phyloP scores from a whole-genome alignment of 2,329 filamentous ascomycete species.

The Fusarium sp. region DNA sequence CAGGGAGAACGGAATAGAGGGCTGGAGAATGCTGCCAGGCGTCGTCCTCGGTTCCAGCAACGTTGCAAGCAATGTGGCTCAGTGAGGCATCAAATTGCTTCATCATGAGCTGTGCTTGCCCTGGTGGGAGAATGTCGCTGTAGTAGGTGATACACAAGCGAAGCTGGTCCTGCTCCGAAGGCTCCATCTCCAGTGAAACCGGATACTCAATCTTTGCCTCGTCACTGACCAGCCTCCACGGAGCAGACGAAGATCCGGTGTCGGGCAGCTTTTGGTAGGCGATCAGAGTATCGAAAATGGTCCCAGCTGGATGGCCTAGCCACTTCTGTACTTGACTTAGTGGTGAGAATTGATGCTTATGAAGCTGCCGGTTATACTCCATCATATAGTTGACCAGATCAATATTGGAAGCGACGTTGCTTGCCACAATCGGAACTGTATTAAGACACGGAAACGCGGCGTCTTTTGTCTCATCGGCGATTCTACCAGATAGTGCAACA shows the following conservation, averaged over 20 bases:
- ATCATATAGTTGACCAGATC: slow-evolving; percentile 71
- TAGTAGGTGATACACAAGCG: slow-evolving; percentile 73
- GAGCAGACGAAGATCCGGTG: slow-evolving; percentile 33
- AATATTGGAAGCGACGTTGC: slow-evolving; percentile 61
- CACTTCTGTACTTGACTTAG: slow-evolving; percentile 77
- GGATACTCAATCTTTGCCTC: slow-evolving; percentile 78
- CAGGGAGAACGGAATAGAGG: slow-evolving; percentile 72
- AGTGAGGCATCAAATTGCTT: slow-evolving; percentile 76
- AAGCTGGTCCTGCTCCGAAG: slow-evolving; percentile 57
- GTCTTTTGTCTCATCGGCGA: slow-evolving; percentile 64
- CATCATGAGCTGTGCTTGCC: slow-evolving; percentile 74
- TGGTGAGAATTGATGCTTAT: slow-evolving; percentile 76
- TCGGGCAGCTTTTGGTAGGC: slow-evolving; percentile 75
- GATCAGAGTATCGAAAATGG: slow-evolving; percentile 85
- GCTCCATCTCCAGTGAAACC: slow-evolving; percentile 81
- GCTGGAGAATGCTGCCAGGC: slow-evolving; percentile 46
- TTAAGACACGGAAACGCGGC: slow-evolving; percentile 81
- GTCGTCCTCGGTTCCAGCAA: slow-evolving; percentile 53
- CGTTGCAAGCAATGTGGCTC: slow-evolving; percentile 63
- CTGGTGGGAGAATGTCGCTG: slow-evolving; percentile 68
- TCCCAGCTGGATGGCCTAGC: slow-evolving; percentile 69
- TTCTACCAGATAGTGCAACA: slow-evolving; percentile 79
- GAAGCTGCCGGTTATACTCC: slow-evolving; percentile 68
- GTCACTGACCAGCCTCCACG: slow-evolving; percentile 72
- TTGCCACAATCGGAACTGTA: slow-evolving; percentile 77